Conservation (phyloP, 2,329 filamentous ascomycete species). For the Fusarium algeriense region DNA sequence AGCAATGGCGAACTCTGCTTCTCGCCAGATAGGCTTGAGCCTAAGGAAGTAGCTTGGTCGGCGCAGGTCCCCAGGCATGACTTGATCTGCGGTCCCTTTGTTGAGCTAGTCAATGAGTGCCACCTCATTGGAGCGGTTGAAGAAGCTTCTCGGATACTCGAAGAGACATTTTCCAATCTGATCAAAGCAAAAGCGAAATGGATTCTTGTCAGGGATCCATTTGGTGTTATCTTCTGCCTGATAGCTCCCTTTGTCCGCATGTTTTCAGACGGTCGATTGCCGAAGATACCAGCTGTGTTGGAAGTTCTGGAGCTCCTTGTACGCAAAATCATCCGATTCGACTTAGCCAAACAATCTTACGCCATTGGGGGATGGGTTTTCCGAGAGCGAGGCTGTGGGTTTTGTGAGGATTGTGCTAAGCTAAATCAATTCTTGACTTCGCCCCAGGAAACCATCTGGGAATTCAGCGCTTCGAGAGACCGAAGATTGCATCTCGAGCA, state of each 20-base stretch:
- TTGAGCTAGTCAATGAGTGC: slow-evolving; percentile 9
- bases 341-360: not conserved
- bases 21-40: not conserved
- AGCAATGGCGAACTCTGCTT: slow-evolving; percentile 7
- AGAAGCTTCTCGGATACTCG: not conserved
- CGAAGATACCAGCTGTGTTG: not conserved
- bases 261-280: not conserved
- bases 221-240: not conserved
- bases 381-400: slow-evolving; percentile 15
- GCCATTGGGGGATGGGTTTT: not conserved
- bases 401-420: slow-evolving; percentile 8
- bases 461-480: not conserved
- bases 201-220: not conserved
- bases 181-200: not conserved
- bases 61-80: not conserved
- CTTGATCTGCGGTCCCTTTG: not conserved
- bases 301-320: slow-evolving; percentile 12
- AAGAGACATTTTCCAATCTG: not conserved
- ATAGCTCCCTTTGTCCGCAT: slow-evolving; percentile 5
- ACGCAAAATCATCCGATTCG: not conserved
- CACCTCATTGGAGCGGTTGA: not conserved
- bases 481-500: slow-evolving; percentile 8
- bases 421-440: slow-evolving; percentile 10
- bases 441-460: not conserved
- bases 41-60: not conserved